These are phyloP conservation scores for Crithidia brevicula DNA, from an alignment of 208 protist species.

Conservation along the genomic window DNA sequence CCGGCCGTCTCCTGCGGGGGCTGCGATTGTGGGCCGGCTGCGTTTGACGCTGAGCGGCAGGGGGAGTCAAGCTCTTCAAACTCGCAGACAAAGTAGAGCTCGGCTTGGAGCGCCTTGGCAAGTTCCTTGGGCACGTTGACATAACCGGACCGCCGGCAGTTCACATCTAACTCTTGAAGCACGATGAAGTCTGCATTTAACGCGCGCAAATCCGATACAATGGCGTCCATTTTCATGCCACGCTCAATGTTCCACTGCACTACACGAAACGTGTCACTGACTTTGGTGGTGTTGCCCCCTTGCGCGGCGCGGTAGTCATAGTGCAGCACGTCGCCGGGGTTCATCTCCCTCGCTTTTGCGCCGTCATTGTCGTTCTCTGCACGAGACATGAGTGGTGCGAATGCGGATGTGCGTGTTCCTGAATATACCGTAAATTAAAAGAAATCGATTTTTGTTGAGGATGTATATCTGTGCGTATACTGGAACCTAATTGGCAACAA, in stretches of 20 bases:
- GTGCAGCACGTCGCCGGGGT: conserved; percentile 55
- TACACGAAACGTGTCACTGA: conserved; percentile 54
- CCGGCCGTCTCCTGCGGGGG: conserved; percentile 8
- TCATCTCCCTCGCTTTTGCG: conserved; percentile 31
- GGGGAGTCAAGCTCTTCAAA: conserved; percentile 73
- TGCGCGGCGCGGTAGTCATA: conserved; percentile 66
- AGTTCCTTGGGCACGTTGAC: conserved; percentile 67
- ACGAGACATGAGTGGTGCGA: not conserved
- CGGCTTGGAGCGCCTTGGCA: conserved; percentile 55
- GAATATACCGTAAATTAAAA: not conserved
- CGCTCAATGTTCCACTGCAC: conserved; percentile 91
- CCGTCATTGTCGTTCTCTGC: conserved; percentile 7
- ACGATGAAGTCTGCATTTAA: conserved; percentile 71
- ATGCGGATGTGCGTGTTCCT: not conserved
- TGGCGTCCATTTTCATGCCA: conserved; percentile 55
- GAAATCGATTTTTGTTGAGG: no score
- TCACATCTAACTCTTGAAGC: conserved; percentile 85
- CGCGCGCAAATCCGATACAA: conserved; percentile 51
- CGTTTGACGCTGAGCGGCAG: conserved; percentile 38
- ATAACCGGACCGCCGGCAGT: conserved; percentile 70
- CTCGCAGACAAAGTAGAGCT: conserved; percentile 78
- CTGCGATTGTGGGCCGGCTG: conserved; percentile 55
- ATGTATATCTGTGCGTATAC: not conserved
- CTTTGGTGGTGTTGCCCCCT: conserved; percentile 19
- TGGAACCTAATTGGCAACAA: no score